Evolutionary conservation across 495 filamentous ascomycete species (phyloP).

Genomic region (Daldinia bambusicola): DNA sequence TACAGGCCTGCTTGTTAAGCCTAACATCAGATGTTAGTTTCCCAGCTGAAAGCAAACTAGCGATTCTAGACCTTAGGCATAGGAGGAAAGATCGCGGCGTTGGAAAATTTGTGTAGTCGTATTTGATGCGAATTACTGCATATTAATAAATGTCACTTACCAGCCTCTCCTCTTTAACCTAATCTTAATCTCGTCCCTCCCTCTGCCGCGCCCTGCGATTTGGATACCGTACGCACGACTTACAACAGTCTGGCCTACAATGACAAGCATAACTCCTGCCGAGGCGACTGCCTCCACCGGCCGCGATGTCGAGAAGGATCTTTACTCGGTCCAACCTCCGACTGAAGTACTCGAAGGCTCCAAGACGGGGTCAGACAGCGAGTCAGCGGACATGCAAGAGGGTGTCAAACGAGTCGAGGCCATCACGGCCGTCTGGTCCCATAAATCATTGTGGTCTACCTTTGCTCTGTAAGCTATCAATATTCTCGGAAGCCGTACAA

Average conservation of each 20-base stretch:
- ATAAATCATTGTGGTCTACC: conserved; percentile 40
- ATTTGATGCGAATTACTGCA: background rate
- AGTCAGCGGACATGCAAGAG: conserved; percentile 31
- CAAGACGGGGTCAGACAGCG: conserved; percentile 29
- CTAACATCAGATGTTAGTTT: conserved; percentile 1
- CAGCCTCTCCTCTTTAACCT: background rate
- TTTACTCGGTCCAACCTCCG: conserved; percentile 10
- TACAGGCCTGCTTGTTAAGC: background rate
- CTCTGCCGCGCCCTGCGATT: background rate
- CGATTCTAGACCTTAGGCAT: conserved; percentile 7
- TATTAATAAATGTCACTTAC: conserved; percentile 9
- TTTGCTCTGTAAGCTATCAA: conserved; percentile 41
- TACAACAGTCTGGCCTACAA: conserved; percentile 1
- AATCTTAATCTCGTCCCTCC: background rate
- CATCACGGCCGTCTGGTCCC: conserved; percentile 49
- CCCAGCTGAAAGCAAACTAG: background rate
- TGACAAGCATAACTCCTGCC: conserved; percentile 12
- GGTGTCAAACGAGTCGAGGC: conserved; percentile 52
- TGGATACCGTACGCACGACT: background rate
- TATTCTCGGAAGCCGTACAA: background rate
- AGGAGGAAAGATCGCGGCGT: background rate
- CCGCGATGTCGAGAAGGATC: conserved; percentile 34
- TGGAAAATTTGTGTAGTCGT: background rate
- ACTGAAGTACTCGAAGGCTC: conserved; percentile 30
- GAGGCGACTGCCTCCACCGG: conserved; percentile 10